Percentiles rank a stretch among this genome's conserved stretches.
phyloP scores from a whole-genome alignment of 2,329 filamentous ascomycete genomes.

The Fusarium coicis region DNA sequence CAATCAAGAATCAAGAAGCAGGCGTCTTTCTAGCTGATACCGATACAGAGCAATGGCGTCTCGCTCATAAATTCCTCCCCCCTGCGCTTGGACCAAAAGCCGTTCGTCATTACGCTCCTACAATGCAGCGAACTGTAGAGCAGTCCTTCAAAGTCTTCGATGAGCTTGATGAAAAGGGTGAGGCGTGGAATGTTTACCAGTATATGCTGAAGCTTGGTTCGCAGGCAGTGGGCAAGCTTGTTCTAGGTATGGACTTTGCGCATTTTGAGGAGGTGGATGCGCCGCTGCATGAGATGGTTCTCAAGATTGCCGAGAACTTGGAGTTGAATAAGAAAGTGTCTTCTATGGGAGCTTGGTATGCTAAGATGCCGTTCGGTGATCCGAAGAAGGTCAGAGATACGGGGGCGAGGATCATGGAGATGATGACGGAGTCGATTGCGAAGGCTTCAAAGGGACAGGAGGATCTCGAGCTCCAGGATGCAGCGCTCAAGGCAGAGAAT shows the following conservation, averaged over 20 bases:
- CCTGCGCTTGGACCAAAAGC: slow-evolving; percentile 68
- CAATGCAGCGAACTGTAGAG: slow-evolving; percentile 66
- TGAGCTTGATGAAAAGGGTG: slow-evolving; percentile 58
- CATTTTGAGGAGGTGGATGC: slow-evolving; percentile 58
- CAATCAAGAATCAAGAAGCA: slow-evolving; percentile 54
- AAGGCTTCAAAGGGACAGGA: slow-evolving; percentile 50
- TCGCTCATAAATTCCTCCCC: slow-evolving; percentile 70
- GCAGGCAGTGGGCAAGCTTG: slow-evolving; percentile 57
- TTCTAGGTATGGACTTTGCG: slow-evolving; percentile 57
- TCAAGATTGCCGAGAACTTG: slow-evolving; percentile 60
- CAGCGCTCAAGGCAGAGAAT: slow-evolving; percentile 61
- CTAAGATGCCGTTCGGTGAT: slow-evolving; percentile 66
- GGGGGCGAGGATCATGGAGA: slow-evolving; percentile 46
- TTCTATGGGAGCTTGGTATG: slow-evolving; percentile 65
- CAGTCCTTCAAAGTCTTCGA: slow-evolving; percentile 62
- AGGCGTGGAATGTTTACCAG: slow-evolving; percentile 60
- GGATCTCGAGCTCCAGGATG: slow-evolving; percentile 58
- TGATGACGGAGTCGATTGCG: slow-evolving; percentile 52
- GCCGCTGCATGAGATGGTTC: slow-evolving; percentile 62
- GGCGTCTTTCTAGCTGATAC: slow-evolving; percentile 62
- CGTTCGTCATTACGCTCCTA: slow-evolving; percentile 68
- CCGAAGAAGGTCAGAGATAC: slow-evolving; percentile 55
- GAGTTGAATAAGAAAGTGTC: slow-evolving; percentile 69
- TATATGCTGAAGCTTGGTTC: slow-evolving; percentile 62
- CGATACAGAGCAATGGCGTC: slow-evolving; percentile 59